Base-by-base conservation (phyloP, 2,329 filamentous ascomycete species). In the Fonsecaea pedrosoi region DNA sequence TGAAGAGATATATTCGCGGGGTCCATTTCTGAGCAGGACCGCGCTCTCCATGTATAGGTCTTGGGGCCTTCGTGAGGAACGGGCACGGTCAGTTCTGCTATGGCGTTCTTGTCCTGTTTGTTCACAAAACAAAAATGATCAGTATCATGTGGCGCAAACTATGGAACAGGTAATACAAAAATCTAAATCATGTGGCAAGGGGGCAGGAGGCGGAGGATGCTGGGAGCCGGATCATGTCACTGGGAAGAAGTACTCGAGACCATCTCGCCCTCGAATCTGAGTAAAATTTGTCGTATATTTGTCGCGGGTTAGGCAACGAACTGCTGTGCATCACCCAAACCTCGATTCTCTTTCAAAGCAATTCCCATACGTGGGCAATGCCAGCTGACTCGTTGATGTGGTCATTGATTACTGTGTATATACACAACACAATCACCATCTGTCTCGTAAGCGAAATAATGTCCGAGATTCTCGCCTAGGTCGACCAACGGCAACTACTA, bases 221-320 rank as follows among this genome's bases (percentile, higher is more conserved):
- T 50, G 45, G 15, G 18, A 4, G 10, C 45, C 45, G 45, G 18
- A 25, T 25, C 18, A 25, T 50, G 45, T 50, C 45, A 50, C 42
- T 48, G 25, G 21, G 53, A 15, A 55, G 21, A 34, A 10, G 25
- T 4, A 10, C n/a, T 35, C 12, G 30, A 35, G n/a, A 55, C 4
- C 18, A 35, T 55, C 53, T 55, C 34, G 53, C 53, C 30, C 13
- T 60, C 32, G 18, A 34, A 61, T 54, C 59, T 61, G 59, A 61
- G 32, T 61, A 61, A 61, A 48, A 61, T 48, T 50, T 30, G 34
- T 37, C 40, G 37, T 21, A 40, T 37, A 57, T n/a, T 35, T 25
- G 35, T 40, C 18, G 18, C 15, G 5, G 25, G 30, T 38, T n/a
- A 12, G 6, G 35, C 6, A 55, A 25, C n/a, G 15, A 15, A 54